Evolutionary conservation across 2,329 filamentous ascomycete species (phyloP).

Genomic region (Mycosphaerella arachidis): DNA sequence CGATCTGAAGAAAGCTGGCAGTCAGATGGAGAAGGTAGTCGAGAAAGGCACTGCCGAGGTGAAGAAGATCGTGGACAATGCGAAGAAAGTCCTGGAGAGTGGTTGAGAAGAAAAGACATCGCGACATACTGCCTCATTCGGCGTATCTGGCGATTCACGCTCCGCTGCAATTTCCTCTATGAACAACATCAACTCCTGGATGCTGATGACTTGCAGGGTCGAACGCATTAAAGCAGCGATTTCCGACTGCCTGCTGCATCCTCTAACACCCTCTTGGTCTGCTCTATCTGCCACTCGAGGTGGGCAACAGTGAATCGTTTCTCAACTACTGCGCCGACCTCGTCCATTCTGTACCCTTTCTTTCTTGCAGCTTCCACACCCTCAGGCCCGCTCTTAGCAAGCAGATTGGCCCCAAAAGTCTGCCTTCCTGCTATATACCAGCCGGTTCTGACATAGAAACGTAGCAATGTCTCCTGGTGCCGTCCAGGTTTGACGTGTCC

Average conservation of each 20-base stretch:
- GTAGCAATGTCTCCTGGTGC: neutral
- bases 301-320: neutral
- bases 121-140: neutral
- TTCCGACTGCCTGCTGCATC: neutral
- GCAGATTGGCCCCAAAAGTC: neutral
- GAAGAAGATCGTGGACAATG: conserved; percentile 46
- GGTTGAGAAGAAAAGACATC: conserved; percentile 12
- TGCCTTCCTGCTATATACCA: neutral
- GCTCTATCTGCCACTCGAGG: neutral
- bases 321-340: neutral
- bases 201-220: neutral
- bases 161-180: neutral
- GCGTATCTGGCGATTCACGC: neutral
- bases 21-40: conserved; percentile 48
- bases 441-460: neutral
- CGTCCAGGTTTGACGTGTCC: neutral
- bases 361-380: neutral
- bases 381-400: neutral
- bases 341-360: neutral
- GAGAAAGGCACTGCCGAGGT: conserved; percentile 46
- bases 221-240: neutral
- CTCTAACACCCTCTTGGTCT: neutral
- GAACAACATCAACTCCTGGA: neutral
- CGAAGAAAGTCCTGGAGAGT: conserved; percentile 44
- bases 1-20: conserved; percentile 46